Base-by-base conservation (phyloP, 1,284 basidiomycete genomes). In the Sporisorium exsertum region DNA sequence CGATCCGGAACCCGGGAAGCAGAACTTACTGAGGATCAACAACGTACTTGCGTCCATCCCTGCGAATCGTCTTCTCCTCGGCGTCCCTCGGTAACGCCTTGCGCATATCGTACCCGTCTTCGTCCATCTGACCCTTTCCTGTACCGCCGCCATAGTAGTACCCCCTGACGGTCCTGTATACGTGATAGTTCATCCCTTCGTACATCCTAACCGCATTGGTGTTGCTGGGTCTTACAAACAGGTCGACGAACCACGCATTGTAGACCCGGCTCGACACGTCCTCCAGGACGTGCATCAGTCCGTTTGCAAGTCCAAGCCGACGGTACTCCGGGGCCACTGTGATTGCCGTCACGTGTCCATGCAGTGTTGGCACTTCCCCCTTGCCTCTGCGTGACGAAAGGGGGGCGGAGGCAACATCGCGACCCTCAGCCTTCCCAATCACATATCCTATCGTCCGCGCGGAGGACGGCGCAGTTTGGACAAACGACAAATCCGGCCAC, bases 41-140 rank as follows among this genome's bases (percentile, higher is more conserved):
- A 12, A 73, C 61, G 22, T 74, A 71, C 20, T 62, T 68, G 2
- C 76, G 49, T 1, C 83, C 83, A 29, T 82, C 75, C 24, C 42
- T 58, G 10, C 83, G 58, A 7, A 82, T 74, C 12, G 81, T 82
- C 18, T 64, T 32, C 29, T 45, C 57, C 54, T 79, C 73, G 7
- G 42, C 62, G 27, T 85, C 83, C 46, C 83, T 61, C 5, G 79
- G 66, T 8, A 85, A 57, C 0, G 81, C 70, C 27, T 83, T 84
- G 27, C 94, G 89, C 94, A 95, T 95, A 84, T 95, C 94, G 86
- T 92, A 95, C 16, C 93, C 94, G 85, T 96, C 94, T 82, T 95
- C 94, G 63, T 94, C 92, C 79, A 89, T 87, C 0, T 75, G 87
- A 0, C 76, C 78, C 3, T 69, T 70, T 71, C 89, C 89, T n/a